Percentiles rank a stretch among this genome's conserved stretches.
Conservation (phyloP, 2,329 filamentous ascomycete genomes). For the Sporothrix dimorphospora region DNA sequence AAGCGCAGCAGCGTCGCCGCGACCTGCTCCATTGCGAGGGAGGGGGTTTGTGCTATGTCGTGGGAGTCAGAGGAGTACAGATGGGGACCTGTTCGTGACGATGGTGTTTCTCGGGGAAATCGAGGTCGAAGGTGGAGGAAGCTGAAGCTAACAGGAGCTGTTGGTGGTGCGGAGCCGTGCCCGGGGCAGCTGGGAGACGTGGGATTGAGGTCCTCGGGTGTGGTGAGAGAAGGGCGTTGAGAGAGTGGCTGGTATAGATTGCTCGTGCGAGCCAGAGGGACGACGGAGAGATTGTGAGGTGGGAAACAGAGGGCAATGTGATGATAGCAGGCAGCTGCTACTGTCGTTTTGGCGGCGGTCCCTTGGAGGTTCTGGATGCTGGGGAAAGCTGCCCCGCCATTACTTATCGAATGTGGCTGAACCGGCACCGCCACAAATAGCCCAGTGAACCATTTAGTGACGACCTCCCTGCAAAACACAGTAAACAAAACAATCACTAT, state of each 20-base stretch:
- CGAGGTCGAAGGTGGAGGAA: not conserved
- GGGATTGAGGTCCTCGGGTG: not conserved
- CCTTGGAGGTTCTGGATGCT: constrained; percentile 1
- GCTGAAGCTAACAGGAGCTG: constrained; percentile 8
- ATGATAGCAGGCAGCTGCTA: constrained; percentile 18
- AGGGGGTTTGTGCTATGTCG: not conserved
- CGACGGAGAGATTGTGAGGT: not conserved
- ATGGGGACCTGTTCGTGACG: no score
- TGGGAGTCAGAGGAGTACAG: not conserved
- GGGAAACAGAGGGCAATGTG: not conserved
- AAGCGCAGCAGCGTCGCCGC: constrained; percentile 49
- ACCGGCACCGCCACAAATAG: not conserved
- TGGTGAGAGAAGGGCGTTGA: not conserved
- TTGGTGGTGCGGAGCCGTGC: not conserved
- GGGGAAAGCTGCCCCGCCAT: constrained; percentile 20
- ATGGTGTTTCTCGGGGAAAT: not conserved
- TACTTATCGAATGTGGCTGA: constrained; percentile 14
- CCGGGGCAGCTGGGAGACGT: not conserved
- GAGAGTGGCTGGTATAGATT: not conserved
- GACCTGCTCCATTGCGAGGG: constrained; percentile 43
- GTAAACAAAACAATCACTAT: not conserved
- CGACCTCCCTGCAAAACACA: not conserved
- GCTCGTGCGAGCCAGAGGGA: not conserved
- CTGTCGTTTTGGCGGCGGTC: not conserved
- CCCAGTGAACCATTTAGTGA: not conserved